Evolutionary conservation across 2,329 filamentous ascomycete genomes (phyloP), one percentile per base, ranked within the genome.

Genomic region (Scortechinia acanthostroma): DNA sequence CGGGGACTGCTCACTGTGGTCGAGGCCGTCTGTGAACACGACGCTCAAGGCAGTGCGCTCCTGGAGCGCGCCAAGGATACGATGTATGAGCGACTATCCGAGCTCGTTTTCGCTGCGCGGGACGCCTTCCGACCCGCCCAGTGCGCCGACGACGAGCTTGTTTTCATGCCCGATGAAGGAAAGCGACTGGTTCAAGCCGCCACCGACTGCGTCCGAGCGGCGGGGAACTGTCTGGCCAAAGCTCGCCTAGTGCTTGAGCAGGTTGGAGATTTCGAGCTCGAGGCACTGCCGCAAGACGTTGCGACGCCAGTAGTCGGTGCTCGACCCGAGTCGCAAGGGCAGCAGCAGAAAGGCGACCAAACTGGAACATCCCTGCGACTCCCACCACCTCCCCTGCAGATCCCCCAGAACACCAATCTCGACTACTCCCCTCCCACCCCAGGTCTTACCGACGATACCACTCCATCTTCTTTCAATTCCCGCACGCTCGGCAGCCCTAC

Each of bases 151-250:
- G 35, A 40, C 17, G 35, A 40, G 13, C 10, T 40, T 13, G 72
- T 94, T 23, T 85, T 95, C 53, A 78, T 90, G 63, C 86, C 86
- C 1, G 81, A 89, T 49, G 84, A 91, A 56, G 89, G 88, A 51
- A 82, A 79, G 51, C 75, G 82, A 21, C 73, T 95, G 33, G 76
- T 93, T 22, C 73, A 77, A 49, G 88, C 89, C 17, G 90, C 90
- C 5, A 95, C 90, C 4, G 82, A 80, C 48, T 96, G 91, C 58
- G 91, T 98, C 21, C 84, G 89, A 53, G 86, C 88, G 19, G 90
- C 91, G 40, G 91, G 91, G 33, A 90, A 95, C 53, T 96, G 91
- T 61, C 86, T 95, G 17, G 83, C 86, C 4, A 91, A 91, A 64
- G 86, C 91, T 10, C 89, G 89, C 55, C 75, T 80, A 58, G 81